These are phyloP conservation scores for Lathyrus oleraceus DNA, from an alignment of 306 rosid genomes.

Conservation along the genomic window DNA sequence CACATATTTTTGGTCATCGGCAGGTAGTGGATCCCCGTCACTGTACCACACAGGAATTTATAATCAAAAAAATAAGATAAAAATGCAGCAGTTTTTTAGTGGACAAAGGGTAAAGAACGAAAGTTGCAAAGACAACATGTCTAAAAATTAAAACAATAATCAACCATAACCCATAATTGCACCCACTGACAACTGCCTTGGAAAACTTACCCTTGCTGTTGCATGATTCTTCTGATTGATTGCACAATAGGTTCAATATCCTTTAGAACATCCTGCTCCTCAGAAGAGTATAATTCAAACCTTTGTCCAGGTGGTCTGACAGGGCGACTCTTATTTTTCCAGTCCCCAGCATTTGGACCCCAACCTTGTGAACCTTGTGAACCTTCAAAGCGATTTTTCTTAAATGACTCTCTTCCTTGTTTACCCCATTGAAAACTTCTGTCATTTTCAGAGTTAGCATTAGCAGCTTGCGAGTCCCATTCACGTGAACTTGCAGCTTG, in stretches of 20 bases:
- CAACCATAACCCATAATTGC: background rate
- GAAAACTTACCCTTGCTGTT: constrained; percentile 73
- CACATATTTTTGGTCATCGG: constrained; percentile 65
- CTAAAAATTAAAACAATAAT: constrained; percentile 6
- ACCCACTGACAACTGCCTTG: background rate
- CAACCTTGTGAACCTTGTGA: constrained; percentile 67
- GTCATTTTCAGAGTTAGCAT: constrained; percentile 47
- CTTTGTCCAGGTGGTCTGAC: constrained; percentile 66
- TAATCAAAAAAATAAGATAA: constrained; percentile 29
- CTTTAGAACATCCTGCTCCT: constrained; percentile 67
- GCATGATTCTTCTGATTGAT: constrained; percentile 74
- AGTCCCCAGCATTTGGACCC: constrained; percentile 66
- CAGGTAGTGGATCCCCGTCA: constrained; percentile 82
- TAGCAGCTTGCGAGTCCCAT: constrained; percentile 58
- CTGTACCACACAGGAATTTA: constrained; percentile 47
- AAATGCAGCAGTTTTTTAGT: background rate
- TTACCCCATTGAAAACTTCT: constrained; percentile 57
- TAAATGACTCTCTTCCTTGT: constrained; percentile 49
- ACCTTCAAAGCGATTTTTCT: constrained; percentile 60
- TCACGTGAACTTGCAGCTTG: constrained; percentile 45
- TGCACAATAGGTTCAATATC: constrained; percentile 65
- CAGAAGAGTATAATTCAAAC: constrained; percentile 69
- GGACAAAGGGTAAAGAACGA: background rate
- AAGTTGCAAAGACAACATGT: background rate
- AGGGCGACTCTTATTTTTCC: constrained; percentile 62